Conservation (phyloP, 169 alveolate species). For the Eimeria acervulina region DNA sequence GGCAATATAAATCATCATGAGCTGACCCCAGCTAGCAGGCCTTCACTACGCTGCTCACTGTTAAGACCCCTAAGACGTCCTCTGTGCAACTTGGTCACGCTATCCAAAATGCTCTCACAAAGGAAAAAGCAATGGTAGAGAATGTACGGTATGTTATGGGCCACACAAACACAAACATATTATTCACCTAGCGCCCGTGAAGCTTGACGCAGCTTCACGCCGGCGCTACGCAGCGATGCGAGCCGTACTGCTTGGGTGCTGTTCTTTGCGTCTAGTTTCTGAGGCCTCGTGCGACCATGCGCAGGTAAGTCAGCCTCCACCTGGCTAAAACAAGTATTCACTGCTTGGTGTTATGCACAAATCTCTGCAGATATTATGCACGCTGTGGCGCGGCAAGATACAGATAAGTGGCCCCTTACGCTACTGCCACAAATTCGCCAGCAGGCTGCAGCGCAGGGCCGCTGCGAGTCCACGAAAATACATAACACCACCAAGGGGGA, state of each 20-base stretch:
- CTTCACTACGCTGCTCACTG: not conserved
- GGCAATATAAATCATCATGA: not conserved
- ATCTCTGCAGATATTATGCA: conserved; percentile 32
- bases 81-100: not conserved
- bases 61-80: not conserved
- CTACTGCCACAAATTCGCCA: conserved; percentile 63
- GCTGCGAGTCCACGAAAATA: not conserved
- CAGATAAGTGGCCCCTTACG: not conserved
- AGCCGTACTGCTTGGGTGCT: not conserved
- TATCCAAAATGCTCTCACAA: not conserved
- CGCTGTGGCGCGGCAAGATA: conserved; percentile 24
- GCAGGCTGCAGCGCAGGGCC: conserved; percentile 46
- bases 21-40: not conserved
- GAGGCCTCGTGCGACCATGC: not conserved
- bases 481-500: not conserved
- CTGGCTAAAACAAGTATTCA: not conserved
- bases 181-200: conserved; percentile 49
- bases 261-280: not conserved
- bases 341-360: not conserved
- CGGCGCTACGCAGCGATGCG: not conserved
- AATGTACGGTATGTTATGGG: not conserved
- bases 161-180: not conserved
- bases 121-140: not conserved
- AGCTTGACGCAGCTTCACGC: conserved; percentile 43
- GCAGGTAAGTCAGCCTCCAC: not conserved